Percentiles rank a stretch among this genome's conserved stretches.
Conservation (phyloP, 2,329 filamentous ascomycete species). For the Macroventuria anomochaeta region DNA sequence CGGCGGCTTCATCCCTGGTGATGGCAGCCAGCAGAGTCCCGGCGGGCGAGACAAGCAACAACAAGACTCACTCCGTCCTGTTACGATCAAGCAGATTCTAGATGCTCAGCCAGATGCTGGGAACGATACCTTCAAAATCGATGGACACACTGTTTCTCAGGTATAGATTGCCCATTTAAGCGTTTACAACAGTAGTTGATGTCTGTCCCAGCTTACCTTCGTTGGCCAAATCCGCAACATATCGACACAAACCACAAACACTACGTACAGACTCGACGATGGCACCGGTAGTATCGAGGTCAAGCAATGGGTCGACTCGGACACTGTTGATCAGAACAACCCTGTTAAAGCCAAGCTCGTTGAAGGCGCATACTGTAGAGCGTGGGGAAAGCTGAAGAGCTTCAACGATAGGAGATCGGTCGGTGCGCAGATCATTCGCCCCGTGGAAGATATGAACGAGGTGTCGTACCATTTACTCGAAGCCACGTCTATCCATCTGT, state of each 20-base stretch:
- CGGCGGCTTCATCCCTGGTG: conserved; percentile 66
- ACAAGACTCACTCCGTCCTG: conserved; percentile 87
- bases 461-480: conserved; percentile 91
- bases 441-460: conserved; percentile 86
- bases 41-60: conserved; percentile 60
- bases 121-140: conserved; percentile 77
- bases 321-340: conserved; percentile 55
- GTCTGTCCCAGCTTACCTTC: conserved; percentile 71
- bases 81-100: conserved; percentile 93
- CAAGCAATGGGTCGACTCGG: conserved; percentile 81
- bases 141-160: conserved; percentile 72
- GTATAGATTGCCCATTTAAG: conserved; percentile 37
- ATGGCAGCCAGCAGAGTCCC: conserved; percentile 55
- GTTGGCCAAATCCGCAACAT: conserved; percentile 91
- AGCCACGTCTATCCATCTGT: conserved; percentile 85
- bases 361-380: conserved; percentile 80
- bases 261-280: conserved; percentile 92
- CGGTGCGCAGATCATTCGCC: conserved; percentile 78
- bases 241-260: conserved; percentile 85
- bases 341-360: conserved; percentile 63
- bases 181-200: conserved; percentile 17
- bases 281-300: conserved; percentile 92
- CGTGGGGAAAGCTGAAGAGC: conserved; percentile 82
- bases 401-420: conserved; percentile 87
- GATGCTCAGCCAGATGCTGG: conserved; percentile 70